A percentile compares a stretch with the other conserved stretches of the same genome.
Conservation (phyloP, 148 eudicot species). For the Salicornia ramosissima region DNA sequence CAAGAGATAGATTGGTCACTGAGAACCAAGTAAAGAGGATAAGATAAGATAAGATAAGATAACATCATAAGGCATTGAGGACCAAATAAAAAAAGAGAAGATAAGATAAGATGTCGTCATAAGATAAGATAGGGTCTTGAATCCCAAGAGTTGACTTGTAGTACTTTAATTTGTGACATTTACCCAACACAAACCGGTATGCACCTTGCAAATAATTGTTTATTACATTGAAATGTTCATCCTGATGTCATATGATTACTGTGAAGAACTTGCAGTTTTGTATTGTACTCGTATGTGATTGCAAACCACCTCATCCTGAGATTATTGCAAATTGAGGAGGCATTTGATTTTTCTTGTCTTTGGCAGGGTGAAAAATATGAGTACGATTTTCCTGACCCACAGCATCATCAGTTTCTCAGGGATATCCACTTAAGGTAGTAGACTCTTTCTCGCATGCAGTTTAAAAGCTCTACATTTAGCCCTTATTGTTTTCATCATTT, state of each 20-base stretch:
- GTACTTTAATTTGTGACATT: too few relatives aligned
- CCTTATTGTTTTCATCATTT: too few relatives aligned
- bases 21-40: too few relatives aligned
- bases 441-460: background rate
- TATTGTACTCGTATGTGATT: slow-evolving; percentile 1
- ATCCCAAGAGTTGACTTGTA: too few relatives aligned
- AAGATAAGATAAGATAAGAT: too few relatives aligned
- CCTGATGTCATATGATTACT: background rate
- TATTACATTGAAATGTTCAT: background rate
- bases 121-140: too few relatives aligned
- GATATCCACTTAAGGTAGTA: background rate
- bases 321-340: slow-evolving; percentile 7
- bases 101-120: too few relatives aligned
- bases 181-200: background rate
- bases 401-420: slow-evolving; percentile 1
- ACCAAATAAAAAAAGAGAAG: too few relatives aligned
- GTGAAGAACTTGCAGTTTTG: background rate
- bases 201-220: background rate
- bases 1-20: too few relatives aligned
- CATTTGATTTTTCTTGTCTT: slow-evolving; percentile 3
- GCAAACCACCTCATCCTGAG: background rate
- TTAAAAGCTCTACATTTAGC: background rate
- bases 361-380: slow-evolving; percentile 13
- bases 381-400: background rate
- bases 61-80: too few relatives aligned